Evolutionary conservation across 2,329 filamentous ascomycete genomes (phyloP), one percentile per base, ranked within the genome.

Genomic region (Aspergillus carbonarius): DNA sequence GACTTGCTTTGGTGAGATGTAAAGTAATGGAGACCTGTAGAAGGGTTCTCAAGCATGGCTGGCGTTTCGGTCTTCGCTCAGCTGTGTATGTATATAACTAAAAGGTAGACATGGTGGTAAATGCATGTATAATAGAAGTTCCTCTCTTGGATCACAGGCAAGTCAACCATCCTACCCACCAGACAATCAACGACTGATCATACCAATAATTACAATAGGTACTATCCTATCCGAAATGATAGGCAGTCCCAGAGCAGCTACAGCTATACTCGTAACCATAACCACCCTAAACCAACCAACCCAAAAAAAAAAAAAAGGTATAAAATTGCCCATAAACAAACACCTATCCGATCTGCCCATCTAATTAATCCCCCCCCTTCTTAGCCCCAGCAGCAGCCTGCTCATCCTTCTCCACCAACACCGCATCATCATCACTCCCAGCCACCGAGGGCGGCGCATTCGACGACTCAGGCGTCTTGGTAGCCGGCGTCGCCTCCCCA

Each of bases 381-480:
- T 75, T 79, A n/a, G 58, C 60, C 42, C 56, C 44, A 54, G 60
- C 49, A 59, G 54, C 75, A 32, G 75, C 75, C 18, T 80, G 78
- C 13, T 78, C 79, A 54, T 79, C 81, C n/a, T 77, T 77, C 68
- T 95, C 90, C 50, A 96, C 91, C 63, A 96, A 78, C 23, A 96
- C 90, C 17, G 86, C 85, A 71, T 93, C 89, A 60, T 93, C 89
- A 70, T 89, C 86, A 71, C 87, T 88, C 40, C 72, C 75, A 53
- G 72, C 66, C 55, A 78, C 77, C 64, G 75, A 71, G 20, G 74
- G 67, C 5, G 67, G 64, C 47, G 72, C 72, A 63, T 65, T 52
- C 20, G 64, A 60, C 18, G 66, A 54, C 30, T 66, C 66, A 5
- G 61, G 42, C 15, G 64, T 60, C 54, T 68, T 71, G 5, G 55